phyloP scores from a whole-genome alignment of 2,329 filamentous ascomycete species.

The Ceratocystis colombiana region DNA sequence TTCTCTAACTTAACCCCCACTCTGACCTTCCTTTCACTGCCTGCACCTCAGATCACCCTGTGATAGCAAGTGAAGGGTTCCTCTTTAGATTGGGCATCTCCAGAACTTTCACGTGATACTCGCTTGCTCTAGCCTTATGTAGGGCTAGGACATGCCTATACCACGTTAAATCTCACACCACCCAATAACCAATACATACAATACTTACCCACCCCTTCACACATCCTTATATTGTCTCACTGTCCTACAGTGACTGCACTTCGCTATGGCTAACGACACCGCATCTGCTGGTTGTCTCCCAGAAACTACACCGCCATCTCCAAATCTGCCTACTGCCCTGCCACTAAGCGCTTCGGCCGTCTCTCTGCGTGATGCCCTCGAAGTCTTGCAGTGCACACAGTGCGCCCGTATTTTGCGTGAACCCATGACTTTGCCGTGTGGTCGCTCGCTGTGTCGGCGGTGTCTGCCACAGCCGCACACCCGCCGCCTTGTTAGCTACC shows the following conservation, averaged over 20 bases:
- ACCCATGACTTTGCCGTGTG: slow-evolving; percentile 72
- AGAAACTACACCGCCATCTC: slow-evolving; percentile 8
- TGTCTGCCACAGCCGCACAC: slow-evolving; percentile 61
- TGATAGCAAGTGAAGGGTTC: too few species aligned
- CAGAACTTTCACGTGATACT: too few species aligned
- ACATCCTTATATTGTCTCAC: background rate
- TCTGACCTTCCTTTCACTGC: too few species aligned
- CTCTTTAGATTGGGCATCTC: too few species aligned
- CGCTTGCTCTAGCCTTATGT: too few species aligned
- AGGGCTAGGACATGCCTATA: too few species aligned
- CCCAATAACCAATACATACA: too few species aligned
- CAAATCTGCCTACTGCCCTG: background rate
- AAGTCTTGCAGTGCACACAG: slow-evolving; percentile 61
- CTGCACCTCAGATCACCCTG: too few species aligned
- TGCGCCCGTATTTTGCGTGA: slow-evolving; percentile 59
- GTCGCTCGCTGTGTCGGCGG: slow-evolving; percentile 61
- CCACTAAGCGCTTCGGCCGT: background rate
- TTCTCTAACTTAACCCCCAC: too few species aligned
- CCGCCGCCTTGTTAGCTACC: slow-evolving; percentile 67
- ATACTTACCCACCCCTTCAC: background rate
- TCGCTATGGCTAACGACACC: slow-evolving; percentile 1
- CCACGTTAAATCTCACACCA: too few species aligned
- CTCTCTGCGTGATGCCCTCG: slow-evolving; percentile 15
- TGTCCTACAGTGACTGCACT: background rate
- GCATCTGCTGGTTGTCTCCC: background rate